Percentiles rank a stretch among this genome's conserved stretches.
phyloP scores from a whole-genome alignment of 1,284 basidiomycete species.

The Sphagnurus paluster region DNA sequence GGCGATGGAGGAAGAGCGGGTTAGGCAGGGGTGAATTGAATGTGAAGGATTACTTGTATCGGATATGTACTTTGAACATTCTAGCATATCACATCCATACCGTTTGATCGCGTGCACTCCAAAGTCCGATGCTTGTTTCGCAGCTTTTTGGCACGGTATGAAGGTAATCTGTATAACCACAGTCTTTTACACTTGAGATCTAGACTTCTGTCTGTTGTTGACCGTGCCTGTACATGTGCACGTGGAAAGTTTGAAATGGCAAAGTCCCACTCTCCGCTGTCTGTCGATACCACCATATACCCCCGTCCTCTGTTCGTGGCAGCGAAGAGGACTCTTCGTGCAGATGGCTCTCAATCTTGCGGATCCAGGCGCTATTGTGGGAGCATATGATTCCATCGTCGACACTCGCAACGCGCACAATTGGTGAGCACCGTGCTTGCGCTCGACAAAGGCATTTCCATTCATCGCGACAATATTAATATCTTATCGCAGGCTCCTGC shows the following conservation, averaged over 20 bases:
- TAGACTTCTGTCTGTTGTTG: too few species aligned
- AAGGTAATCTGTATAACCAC: too few species aligned
- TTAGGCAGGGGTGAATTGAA: not conserved
- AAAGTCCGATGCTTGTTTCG: too few species aligned
- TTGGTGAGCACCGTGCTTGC: constrained; percentile 29
- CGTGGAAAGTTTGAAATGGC: constrained; percentile 7
- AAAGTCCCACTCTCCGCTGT: too few species aligned
- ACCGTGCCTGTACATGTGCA: not conserved
- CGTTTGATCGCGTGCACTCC: too few species aligned
- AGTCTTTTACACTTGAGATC: too few species aligned
- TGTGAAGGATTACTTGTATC: too few species aligned
- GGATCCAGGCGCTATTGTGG: constrained; percentile 28
- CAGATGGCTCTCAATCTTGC: constrained; percentile 28
- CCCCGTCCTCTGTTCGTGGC: constrained; percentile 1
- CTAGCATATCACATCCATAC: not conserved
- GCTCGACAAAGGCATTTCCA: constrained; percentile 5
- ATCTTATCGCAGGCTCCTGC: constrained; percentile 31
- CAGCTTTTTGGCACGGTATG: too few species aligned
- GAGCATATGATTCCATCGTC: constrained; percentile 33
- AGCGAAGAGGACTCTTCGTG: constrained; percentile 4
- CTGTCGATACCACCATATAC: constrained; percentile 1
- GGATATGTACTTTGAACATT: not conserved
- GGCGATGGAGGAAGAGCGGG: constrained; percentile 40
- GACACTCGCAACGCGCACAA: constrained; percentile 28
- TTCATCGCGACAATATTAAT: constrained; percentile 1